These are phyloP conservation scores for Sugiyamaella lignohabitans DNA, from an alignment of 805 yeast genomes.

Conservation along the genomic window DNA sequence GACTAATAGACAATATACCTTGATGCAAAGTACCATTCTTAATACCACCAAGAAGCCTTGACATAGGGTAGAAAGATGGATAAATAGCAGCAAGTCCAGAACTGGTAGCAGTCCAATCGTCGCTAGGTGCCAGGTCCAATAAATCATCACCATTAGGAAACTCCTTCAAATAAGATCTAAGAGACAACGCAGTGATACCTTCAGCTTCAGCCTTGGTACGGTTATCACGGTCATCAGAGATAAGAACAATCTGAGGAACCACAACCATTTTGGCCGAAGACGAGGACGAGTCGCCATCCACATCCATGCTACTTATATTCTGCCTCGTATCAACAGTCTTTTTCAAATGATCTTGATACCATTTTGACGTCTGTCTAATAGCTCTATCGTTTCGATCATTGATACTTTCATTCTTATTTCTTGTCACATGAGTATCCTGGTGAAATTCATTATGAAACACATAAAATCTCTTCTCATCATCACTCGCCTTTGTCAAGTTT, in stretches of 20 bases:
- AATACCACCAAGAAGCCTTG: slow-evolving; percentile 86
- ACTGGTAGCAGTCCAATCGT: slow-evolving; percentile 32
- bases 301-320: too few relatives aligned
- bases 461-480: slow-evolving; percentile 71
- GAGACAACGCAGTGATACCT: slow-evolving; percentile 48
- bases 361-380: slow-evolving; percentile 65
- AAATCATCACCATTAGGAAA: slow-evolving; percentile 70
- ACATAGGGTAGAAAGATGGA: slow-evolving; percentile 70
- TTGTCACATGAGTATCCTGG: slow-evolving; percentile 57
- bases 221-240: slow-evolving; percentile 76
- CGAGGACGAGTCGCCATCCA: too few relatives aligned
- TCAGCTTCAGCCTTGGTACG: slow-evolving; percentile 48
- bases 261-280: slow-evolving; percentile 18
- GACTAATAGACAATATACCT: slow-evolving; percentile 73
- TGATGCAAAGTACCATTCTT: slow-evolving; percentile 82
- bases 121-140: slow-evolving; percentile 66
- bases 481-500: slow-evolving; percentile 56
- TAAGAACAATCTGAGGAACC: slow-evolving; percentile 30
- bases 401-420: slow-evolving; percentile 61
- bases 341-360: slow-evolving; percentile 64
- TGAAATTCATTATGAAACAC: slow-evolving; percentile 92
- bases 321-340: slow-evolving; percentile 14
- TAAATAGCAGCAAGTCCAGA: slow-evolving; percentile 30
- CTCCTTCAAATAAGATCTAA: slow-evolving; percentile 62
- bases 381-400: slow-evolving; percentile 92